phyloP scores from a whole-genome alignment of 768 basidiomycete genomes.

The Hericium erinaceus region DNA sequence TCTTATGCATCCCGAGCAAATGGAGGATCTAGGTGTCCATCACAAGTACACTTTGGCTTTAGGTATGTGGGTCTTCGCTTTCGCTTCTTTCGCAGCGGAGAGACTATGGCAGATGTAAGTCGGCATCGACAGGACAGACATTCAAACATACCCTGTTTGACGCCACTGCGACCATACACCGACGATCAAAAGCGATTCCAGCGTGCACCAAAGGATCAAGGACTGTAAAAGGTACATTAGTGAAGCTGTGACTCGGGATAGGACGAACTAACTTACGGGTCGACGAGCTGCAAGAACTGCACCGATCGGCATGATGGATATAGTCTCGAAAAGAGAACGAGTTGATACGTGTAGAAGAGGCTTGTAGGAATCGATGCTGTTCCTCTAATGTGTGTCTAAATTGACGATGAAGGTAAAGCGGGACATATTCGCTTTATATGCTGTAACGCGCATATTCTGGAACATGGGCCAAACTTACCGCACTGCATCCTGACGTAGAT shows the following conservation, averaged over 20 bases:
- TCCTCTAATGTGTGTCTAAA: too few relatives aligned
- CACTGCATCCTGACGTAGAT: too few relatives aligned
- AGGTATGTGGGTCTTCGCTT: slow-evolving; percentile 6
- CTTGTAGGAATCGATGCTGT: too few relatives aligned
- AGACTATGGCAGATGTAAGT: background rate
- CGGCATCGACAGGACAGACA: background rate
- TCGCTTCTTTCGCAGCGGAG: background rate
- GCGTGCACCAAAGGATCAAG: slow-evolving; percentile 16
- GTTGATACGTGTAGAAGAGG: too few relatives aligned
- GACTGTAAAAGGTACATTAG: slow-evolving; percentile 5
- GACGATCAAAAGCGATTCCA: slow-evolving; percentile 16
- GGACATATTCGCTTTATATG: too few relatives aligned
- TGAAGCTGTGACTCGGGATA: background rate
- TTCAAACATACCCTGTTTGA: slow-evolving; percentile 15
- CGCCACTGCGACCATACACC: slow-evolving; percentile 18
- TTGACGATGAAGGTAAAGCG: too few relatives aligned
- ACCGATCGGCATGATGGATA: background rate
- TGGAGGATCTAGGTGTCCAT: background rate
- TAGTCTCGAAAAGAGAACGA: too few relatives aligned
- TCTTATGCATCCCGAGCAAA: too few relatives aligned
- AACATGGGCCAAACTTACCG: too few relatives aligned
- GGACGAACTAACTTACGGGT: slow-evolving; percentile 11
- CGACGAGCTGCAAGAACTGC: slow-evolving; percentile 13
- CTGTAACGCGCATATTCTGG: too few relatives aligned
- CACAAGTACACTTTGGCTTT: background rate